phyloP scores from a whole-genome alignment of 2,329 filamentous ascomycete species.

The Drechmeria coniospora region DNA sequence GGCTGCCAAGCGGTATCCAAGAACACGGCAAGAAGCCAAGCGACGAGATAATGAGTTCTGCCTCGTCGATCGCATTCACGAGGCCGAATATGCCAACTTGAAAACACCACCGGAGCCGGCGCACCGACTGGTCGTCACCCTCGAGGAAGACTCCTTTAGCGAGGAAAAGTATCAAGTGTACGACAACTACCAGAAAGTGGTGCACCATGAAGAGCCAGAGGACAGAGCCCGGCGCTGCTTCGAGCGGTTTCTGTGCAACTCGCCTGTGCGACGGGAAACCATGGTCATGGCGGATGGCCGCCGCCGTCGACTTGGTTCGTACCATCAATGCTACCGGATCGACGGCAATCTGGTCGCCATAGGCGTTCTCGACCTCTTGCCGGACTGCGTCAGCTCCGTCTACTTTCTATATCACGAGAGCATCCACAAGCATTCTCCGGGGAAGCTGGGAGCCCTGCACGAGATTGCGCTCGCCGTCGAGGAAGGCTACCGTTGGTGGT shows the following conservation, averaged over 20 bases:
- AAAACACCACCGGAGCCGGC: constrained; percentile 46
- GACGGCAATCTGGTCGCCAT: constrained; percentile 64
- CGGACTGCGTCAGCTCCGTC: constrained; percentile 63
- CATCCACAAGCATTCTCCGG: constrained; percentile 52
- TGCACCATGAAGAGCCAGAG: constrained; percentile 50
- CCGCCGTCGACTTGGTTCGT: constrained; percentile 50
- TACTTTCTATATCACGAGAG: constrained; percentile 74
- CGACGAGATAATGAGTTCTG: constrained; percentile 53
- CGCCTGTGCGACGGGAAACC: constrained; percentile 40
- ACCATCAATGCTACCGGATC: constrained; percentile 68
- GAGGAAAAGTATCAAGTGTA: constrained; percentile 63
- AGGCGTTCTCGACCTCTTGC: constrained; percentile 62
- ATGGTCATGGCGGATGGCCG: constrained; percentile 30
- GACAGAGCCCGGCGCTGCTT: constrained; percentile 49
- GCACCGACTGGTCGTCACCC: constrained; percentile 51
- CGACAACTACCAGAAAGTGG: constrained; percentile 57
- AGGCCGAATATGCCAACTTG: constrained; percentile 42
- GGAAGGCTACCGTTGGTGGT: constrained; percentile 59
- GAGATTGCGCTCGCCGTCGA: constrained; percentile 60
- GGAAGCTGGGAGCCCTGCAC: constrained; percentile 59
- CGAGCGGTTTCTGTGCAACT: constrained; percentile 57
- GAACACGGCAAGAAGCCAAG: constrained; percentile 48
- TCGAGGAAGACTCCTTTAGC: constrained; percentile 56
- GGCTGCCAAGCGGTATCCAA: constrained; percentile 47
- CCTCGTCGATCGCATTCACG: constrained; percentile 51